Evolutionary conservation across 495 filamentous ascomycete genomes (phyloP).

Genomic region (Parathielavia appendiculata): DNA sequence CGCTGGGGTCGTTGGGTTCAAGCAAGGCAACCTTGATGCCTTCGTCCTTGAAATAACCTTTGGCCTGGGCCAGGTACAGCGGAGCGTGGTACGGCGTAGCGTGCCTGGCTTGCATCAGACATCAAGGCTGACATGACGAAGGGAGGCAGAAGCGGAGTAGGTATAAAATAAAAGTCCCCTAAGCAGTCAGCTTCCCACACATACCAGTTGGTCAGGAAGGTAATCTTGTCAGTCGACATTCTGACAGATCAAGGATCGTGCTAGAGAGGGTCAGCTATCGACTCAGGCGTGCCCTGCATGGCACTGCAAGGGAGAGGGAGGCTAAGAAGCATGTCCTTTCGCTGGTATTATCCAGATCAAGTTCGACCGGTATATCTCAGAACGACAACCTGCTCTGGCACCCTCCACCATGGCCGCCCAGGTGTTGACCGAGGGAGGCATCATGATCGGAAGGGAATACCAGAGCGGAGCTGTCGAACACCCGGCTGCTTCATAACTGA

Average conservation of each 20-base stretch:
- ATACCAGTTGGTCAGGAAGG: conserved; percentile 69
- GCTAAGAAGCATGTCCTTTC: conserved; percentile 71
- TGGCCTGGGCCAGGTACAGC: conserved; percentile 63
- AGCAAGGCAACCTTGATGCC: conserved; percentile 65
- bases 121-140: no score
- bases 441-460: background rate
- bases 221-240: conserved; percentile 71
- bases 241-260: conserved; percentile 37
- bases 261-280: conserved; percentile 34
- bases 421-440: background rate
- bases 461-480: conserved; percentile 13
- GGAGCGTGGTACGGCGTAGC: conserved; percentile 70
- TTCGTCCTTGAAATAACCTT: conserved; percentile 65
- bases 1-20: conserved; percentile 64
- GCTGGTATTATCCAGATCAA: conserved; percentile 84
- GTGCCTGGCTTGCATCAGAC: conserved; percentile 45
- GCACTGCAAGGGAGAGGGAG: conserved; percentile 32
- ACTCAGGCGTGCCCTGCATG: conserved; percentile 11
- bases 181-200: conserved; percentile 6
- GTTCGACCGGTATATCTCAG: conserved; percentile 51
- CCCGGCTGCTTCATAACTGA: conserved; percentile 13
- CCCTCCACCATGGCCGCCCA: background rate
- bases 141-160: background rate
- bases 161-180: background rate
- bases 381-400: conserved; percentile 14